Evolutionary conservation across 352 stramenopile species (phyloP).

Genomic region (Pythium plurisporium): DNA sequence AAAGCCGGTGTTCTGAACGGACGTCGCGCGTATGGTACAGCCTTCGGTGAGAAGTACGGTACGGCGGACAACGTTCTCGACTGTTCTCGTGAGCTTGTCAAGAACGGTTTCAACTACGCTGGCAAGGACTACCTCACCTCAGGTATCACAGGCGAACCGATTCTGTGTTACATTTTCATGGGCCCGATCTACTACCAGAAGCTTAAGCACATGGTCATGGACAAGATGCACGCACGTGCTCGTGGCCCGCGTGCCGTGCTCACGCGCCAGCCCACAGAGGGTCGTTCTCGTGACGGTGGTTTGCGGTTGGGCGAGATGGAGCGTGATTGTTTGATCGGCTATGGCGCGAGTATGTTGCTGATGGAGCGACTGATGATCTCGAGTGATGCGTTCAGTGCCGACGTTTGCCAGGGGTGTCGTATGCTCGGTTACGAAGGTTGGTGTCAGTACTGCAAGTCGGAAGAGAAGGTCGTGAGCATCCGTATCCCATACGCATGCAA

Average conservation of each 20-base stretch:
- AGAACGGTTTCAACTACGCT: conserved; percentile 96
- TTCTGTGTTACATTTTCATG: conserved; percentile 99
- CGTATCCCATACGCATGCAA: conserved; percentile 99
- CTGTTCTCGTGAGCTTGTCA: conserved; percentile 92
- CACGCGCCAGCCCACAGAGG: conserved; percentile 98
- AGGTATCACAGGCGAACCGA: conserved; percentile 93
- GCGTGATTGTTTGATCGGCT: conserved; percentile 99
- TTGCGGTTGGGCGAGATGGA: conserved; percentile 99
- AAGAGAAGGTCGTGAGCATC: conserved; percentile 97
- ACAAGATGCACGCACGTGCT: conserved; percentile 99
- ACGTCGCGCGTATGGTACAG: conserved; percentile 98
- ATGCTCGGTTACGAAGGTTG: conserved; percentile 97
- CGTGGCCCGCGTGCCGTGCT: conserved; percentile 96
- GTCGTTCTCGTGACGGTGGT: conserved; percentile 96
- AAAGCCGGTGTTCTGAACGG: conserved; percentile 99
- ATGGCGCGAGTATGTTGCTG: conserved; percentile 98
- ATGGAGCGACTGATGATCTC: conserved; percentile 99
- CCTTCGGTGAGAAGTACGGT: conserved; percentile 96
- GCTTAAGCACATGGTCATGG: conserved; percentile 99
- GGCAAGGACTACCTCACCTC: conserved; percentile 94
- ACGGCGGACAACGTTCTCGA: conserved; percentile 92
- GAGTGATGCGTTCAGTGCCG: conserved; percentile 98
- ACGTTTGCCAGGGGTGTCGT: conserved; percentile 97
- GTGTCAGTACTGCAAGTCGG: conserved; percentile 98
- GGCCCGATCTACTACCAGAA: conserved; percentile 99